Base-by-base conservation (phyloP, 2,329 filamentous ascomycete species). In the Blastomyces silverae region DNA sequence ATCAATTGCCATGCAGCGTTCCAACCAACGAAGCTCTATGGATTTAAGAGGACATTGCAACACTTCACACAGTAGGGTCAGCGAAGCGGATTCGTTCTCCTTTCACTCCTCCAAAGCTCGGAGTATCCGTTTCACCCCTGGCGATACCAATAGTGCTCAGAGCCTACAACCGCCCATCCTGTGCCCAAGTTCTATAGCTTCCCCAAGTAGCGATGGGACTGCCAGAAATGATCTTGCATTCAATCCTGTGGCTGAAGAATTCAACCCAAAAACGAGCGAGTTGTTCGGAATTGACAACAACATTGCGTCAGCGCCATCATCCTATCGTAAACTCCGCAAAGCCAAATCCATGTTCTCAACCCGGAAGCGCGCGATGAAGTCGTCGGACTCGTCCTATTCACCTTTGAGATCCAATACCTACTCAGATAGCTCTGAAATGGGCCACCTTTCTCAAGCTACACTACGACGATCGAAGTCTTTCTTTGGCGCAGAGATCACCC, bases 281-380 rank as follows among this genome's bases (percentile, higher is more conserved):
- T 72, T 72, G 48, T 67, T 69, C 28, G 74, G 71, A 0, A 65
- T 78, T 34, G 77, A 76, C 67, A 72, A 74, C 28, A 71, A 73
- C 8, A 73, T 77, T 56, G 71, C 75, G 42, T 78, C 77, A 22
- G 67, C 74, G 56, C 79, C 79, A 34, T 82, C 80, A 4, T 81
- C 80, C 1, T 81, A 80, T 66, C 76, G 79, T 31, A 77, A 74
- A 61, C 72, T 82, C 39, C 77, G 78, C 42, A 81, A 79, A 67
- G 74, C 80, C 8, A 79, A 76, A 65, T 82, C 80, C n/a, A 79
- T 81, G 78, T 79, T 80, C 64, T 75, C 75, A 7, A 75, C 79
- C 1, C 72, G 75, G 61, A 75, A 73, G 44, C 71, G 74, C 42
- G 66, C 73, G 20, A 70, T 73, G 4, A 70, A 69, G 28, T 34